Percentiles rank a stretch among this genome's conserved stretches.
Conservation (phyloP, 768 basidiomycete genomes). For the Clitopilus passeckerianus region DNA sequence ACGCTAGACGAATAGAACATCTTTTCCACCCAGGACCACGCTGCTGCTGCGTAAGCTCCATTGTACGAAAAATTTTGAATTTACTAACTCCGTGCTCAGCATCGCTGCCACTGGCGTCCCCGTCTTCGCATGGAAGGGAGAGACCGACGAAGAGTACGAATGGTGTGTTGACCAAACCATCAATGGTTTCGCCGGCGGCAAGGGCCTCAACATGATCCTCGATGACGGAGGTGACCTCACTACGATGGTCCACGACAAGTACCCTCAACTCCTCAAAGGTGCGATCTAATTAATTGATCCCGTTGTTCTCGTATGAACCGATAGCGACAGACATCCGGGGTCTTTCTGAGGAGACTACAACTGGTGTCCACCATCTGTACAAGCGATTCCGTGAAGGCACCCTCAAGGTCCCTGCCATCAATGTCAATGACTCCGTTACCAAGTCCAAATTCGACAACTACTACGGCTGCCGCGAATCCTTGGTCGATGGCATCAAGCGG, state of each 20-base stretch:
- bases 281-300: conserved; percentile 7
- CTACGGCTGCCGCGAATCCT: conserved; percentile 99
- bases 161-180: conserved; percentile 99
- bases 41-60: conserved; percentile 82
- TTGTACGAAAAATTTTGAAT: not conserved
- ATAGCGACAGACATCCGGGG: conserved; percentile 69
- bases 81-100: conserved; percentile 28
- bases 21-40: conserved; percentile 99
- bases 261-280: conserved; percentile 84
- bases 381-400: conserved; percentile 95
- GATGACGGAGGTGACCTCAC: conserved; percentile 99
- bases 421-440: conserved; percentile 99
- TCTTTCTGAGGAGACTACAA: conserved; percentile 98
- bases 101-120: conserved; percentile 98
- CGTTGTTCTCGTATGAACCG: conserved; percentile 1
- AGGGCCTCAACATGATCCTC: conserved; percentile 96
- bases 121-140: conserved; percentile 99
- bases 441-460: conserved; percentile 99
- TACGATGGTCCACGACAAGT: conserved; percentile 92
- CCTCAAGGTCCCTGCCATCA: conserved; percentile 97
- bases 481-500: conserved; percentile 99
- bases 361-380: conserved; percentile 99
- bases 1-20: conserved; percentile 64
- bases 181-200: conserved; percentile 76
- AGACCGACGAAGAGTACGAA: conserved; percentile 96